Conservation (phyloP, 2,329 filamentous ascomycete species). For the Emergomyces orientalis region DNA sequence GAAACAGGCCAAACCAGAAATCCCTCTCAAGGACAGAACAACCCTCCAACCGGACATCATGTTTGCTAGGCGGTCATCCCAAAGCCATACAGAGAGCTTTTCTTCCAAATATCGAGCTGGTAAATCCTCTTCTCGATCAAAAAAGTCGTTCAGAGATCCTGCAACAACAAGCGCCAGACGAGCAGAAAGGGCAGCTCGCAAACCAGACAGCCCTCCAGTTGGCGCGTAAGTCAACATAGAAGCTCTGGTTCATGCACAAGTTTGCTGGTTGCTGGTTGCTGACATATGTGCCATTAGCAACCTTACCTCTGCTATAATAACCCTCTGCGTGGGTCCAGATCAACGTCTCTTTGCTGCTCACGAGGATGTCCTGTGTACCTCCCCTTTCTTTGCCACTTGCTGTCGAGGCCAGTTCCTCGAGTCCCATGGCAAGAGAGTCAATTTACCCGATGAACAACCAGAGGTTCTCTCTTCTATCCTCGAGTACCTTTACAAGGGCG, state of each 20-base stretch:
- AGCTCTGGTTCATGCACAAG: background rate
- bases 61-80: slow-evolving; percentile 15
- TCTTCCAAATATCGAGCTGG: slow-evolving; percentile 24
- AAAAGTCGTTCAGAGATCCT: slow-evolving; percentile 22
- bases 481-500: slow-evolving; percentile 88
- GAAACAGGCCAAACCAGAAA: background rate
- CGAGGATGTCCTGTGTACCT: slow-evolving; percentile 69
- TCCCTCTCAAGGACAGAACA: background rate
- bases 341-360: slow-evolving; percentile 86
- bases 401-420: slow-evolving; percentile 57
- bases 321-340: slow-evolving; percentile 68
- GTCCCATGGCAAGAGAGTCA: slow-evolving; percentile 57
- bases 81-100: slow-evolving; percentile 22
- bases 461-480: slow-evolving; percentile 85
- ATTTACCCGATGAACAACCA: slow-evolving; percentile 74
- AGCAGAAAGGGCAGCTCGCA: slow-evolving; percentile 20
- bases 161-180: slow-evolving; percentile 20
- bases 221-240: slow-evolving; percentile 25
- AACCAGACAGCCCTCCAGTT: slow-evolving; percentile 26
- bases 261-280: background rate
- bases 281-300: slow-evolving; percentile 34
- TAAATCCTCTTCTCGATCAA: slow-evolving; percentile 21
- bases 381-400: slow-evolving; percentile 65
- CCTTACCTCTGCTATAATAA: slow-evolving; percentile 62
- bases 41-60: slow-evolving; percentile 9